Evolutionary conservation across 140 eudicot genomes (phyloP), one percentile per base, ranked within the genome.

Genomic region (Senecio squalidus): DNA sequence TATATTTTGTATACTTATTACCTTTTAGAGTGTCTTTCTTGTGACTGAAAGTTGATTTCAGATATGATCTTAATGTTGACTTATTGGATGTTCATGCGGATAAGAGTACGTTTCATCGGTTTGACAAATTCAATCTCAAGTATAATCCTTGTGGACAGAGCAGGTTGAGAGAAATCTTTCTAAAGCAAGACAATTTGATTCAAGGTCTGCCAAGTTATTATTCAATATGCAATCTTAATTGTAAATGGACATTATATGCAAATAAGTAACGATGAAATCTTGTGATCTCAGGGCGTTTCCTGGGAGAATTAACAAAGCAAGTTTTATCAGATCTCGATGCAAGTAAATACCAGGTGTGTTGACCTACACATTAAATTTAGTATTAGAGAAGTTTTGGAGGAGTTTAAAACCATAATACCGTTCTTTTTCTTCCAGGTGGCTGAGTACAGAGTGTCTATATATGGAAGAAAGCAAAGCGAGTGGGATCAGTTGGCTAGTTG

Each of bases 101-200:
- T 71, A 92, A 92, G 79, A 92, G 99, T 74, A 92, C 99, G 2
- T 92, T 92, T 73, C 99, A 92, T 72, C 99, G 99, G 0, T 92
- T 88, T 71, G 99, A 92, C 80, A 92, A 88, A 67, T 92, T 92
- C 66, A 92, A 92, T 74, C 90, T 92, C 70, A 92, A 92, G 82
- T 92, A 92, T 64, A 92, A 92, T 72, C 99, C 99, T 31, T 92
- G 99, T 78, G 99, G 99, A 55, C 99, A 92, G 77, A 92, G 99
- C 71, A 75, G 96, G 61, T 94, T 92, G 45, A 82, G 99, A 74
- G 99, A 92, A 67, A 92, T 92, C 52, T 92, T 92, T 67, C 57
- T 92, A 60, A 92, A 92, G 77, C 99, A 92, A 76, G 99, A 92
- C 62, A 92, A 92, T 73, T 89, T 92, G 47, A 92, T 92, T 60